Evolutionary conservation across 2,329 filamentous ascomycete species (phyloP), one percentile per base, ranked within the genome.

Genomic region (Scolecobasidium constrictum): DNA sequence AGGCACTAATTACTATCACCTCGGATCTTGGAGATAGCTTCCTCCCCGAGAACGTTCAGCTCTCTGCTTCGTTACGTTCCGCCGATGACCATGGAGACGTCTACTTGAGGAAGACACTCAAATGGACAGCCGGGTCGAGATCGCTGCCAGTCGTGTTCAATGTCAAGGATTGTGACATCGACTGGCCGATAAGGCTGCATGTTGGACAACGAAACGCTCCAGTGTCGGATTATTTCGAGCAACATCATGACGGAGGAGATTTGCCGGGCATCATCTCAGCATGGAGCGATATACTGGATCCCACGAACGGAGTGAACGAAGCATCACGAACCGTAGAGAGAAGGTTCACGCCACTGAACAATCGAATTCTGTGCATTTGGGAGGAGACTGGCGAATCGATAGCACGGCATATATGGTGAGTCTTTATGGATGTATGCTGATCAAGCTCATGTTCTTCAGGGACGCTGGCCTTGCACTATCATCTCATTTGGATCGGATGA

Each of bases 361-460:
- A 61, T 17, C 51, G 61, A 4, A 53, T 54, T 4, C 51, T 78
- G 7, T 58, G 59, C 23, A 72, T 84, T 35, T 78, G 74, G 65
- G 81, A 85, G 55, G 81, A 84, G 52, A 81, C 77, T 0, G 79
- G 80, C 3, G 80, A 85, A 53, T 82, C 77, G 55, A 84, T 85
- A 52, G 81, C 81, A 4, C 66, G 78, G 34, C 81, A 85, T 61
- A 68, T 84, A 38, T 85, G 81, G 81, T 80, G 66, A 55, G 60
- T 43, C 19, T 15, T 19, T n/a, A 16, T 41, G 23, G 3, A 16
- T 13, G 35, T 7, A 28, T 20, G 17, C n/a, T 3, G 6, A 6
- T 17, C n/a, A n/a, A 19, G 37, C 43, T 49, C 17, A 39, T 43
- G 47, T 48, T 66, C 5, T 18, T 5, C 38, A 64, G 71, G 71